Evolutionary conservation across 257 asterid species (phyloP).

Genomic region (Plantago ovata): DNA sequence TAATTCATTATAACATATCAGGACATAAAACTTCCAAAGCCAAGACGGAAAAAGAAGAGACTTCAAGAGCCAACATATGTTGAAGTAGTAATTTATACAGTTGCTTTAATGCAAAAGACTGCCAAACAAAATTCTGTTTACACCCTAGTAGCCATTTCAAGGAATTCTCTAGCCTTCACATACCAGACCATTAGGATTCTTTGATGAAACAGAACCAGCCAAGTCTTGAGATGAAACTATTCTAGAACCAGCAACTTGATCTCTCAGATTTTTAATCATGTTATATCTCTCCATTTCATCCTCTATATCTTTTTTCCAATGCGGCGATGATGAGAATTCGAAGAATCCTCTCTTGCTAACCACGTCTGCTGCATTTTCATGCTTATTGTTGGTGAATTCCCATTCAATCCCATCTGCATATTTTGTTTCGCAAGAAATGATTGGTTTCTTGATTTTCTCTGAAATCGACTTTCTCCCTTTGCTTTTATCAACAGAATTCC

Average conservation of each 20-base stretch:
- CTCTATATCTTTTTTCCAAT: constrained; percentile 56
- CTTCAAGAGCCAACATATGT: constrained; percentile 1
- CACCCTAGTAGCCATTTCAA: constrained; percentile 20
- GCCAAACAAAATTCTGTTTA: constrained; percentile 38
- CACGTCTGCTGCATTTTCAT: constrained; percentile 32
- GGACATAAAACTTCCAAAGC: not conserved
- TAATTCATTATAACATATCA: not conserved
- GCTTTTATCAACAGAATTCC: constrained; percentile 31
- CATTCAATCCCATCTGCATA: constrained; percentile 50
- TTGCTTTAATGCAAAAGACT: constrained; percentile 30
- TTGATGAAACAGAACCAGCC: constrained; percentile 40
- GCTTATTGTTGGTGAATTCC: constrained; percentile 41
- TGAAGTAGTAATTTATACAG: constrained; percentile 39
- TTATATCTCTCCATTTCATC: constrained; percentile 84
- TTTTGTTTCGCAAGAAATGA: constrained; percentile 35
- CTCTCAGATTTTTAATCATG: constrained; percentile 82
- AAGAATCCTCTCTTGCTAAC: constrained; percentile 33
- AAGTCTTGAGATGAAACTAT: constrained; percentile 44
- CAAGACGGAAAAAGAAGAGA: not conserved
- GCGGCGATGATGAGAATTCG: constrained; percentile 47
- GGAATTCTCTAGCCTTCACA: constrained; percentile 36
- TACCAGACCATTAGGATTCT: constrained; percentile 36
- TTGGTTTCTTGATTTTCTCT: constrained; percentile 37
- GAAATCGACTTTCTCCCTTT: constrained; percentile 47
- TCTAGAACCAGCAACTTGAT: constrained; percentile 71